Evolutionary conservation across 495 filamentous ascomycete species (phyloP).

Genomic region (Talaromyces proteolyticus): DNA sequence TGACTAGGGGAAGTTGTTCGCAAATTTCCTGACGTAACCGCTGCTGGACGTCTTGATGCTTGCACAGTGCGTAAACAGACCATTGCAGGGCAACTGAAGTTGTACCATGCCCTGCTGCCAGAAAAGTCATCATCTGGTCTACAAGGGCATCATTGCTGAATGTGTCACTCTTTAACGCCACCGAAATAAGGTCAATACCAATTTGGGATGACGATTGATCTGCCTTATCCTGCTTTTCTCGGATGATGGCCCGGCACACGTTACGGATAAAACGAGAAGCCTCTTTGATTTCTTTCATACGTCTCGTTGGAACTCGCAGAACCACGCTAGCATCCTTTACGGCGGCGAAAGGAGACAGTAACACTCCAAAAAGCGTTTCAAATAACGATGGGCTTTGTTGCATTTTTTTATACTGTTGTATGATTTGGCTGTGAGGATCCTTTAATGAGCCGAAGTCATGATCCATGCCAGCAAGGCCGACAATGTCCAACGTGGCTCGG

Average conservation of each 20-base stretch:
- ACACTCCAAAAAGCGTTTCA: conserved; percentile 29
- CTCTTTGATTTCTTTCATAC: conserved; percentile 54
- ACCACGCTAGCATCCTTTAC: conserved; percentile 12
- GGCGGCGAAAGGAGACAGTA: conserved; percentile 14
- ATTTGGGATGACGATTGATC: conserved; percentile 22
- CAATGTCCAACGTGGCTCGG: conserved; percentile 81
- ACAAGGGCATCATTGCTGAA: conserved; percentile 77
- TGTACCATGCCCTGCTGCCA: conserved; percentile 85
- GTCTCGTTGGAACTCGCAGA: conserved; percentile 51
- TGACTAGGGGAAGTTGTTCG: conserved; percentile 54
- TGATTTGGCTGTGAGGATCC: conserved; percentile 59
- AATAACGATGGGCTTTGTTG: conserved; percentile 15
- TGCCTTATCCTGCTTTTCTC: conserved; percentile 57
- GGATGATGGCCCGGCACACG: conserved; percentile 61
- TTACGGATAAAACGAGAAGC: conserved; percentile 54
- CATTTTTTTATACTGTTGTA: conserved; percentile 53
- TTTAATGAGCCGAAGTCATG: conserved; percentile 71
- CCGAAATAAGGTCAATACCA: conserved; percentile 75
- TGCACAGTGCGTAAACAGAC: conserved; percentile 54
- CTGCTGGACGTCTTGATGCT: conserved; percentile 49
- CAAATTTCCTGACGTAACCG: conserved; percentile 58
- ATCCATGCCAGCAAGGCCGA: conserved; percentile 79
- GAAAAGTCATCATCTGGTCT: conserved; percentile 94
- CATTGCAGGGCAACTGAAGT: conserved; percentile 56
- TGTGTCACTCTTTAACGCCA: conserved; percentile 69